A percentile compares a stretch with the other conserved stretches of the same genome.
These are phyloP conservation scores for Cladosporium phlei DNA, from an alignment of 2,329 filamentous ascomycete genomes.

Conservation along the genomic window DNA sequence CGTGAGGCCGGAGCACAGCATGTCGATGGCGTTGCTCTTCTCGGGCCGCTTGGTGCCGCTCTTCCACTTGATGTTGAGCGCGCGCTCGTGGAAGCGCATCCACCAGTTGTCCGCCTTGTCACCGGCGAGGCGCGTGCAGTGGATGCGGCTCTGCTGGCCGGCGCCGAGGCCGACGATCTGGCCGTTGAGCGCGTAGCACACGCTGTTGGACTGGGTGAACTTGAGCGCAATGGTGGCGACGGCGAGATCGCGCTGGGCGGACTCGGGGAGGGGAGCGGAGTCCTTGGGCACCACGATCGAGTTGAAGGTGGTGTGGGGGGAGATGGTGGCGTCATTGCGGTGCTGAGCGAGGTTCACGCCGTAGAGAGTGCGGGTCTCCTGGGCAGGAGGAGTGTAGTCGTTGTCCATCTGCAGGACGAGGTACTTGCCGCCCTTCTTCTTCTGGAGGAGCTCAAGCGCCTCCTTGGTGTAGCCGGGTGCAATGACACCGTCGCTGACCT, in stretches of 20 bases:
- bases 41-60: constrained; percentile 93
- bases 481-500: constrained; percentile 95
- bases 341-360: constrained; percentile 83
- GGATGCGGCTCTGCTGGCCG: constrained; percentile 94
- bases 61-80: constrained; percentile 89
- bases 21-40: constrained; percentile 96
- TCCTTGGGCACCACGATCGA: constrained; percentile 84
- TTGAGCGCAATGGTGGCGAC: constrained; percentile 96
- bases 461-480: constrained; percentile 80
- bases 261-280: constrained; percentile 65
- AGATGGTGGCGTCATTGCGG: constrained; percentile 87
- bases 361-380: constrained; percentile 83
- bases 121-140: constrained; percentile 94
- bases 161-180: constrained; percentile 92
- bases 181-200: constrained; percentile 92
- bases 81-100: constrained; percentile 93
- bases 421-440: constrained; percentile 98
- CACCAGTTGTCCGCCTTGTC: constrained; percentile 99
- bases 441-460: constrained; percentile 84
- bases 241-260: constrained; percentile 81
- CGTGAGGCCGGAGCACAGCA: constrained; percentile 86
- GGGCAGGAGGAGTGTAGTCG: constrained; percentile 67
- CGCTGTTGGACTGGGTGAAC: constrained; percentile 98
- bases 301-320: constrained; percentile 73
- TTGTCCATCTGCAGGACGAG: constrained; percentile 92